Base-by-base conservation (phyloP, 345 rosid genomes). In the Nasturtium officinale region DNA sequence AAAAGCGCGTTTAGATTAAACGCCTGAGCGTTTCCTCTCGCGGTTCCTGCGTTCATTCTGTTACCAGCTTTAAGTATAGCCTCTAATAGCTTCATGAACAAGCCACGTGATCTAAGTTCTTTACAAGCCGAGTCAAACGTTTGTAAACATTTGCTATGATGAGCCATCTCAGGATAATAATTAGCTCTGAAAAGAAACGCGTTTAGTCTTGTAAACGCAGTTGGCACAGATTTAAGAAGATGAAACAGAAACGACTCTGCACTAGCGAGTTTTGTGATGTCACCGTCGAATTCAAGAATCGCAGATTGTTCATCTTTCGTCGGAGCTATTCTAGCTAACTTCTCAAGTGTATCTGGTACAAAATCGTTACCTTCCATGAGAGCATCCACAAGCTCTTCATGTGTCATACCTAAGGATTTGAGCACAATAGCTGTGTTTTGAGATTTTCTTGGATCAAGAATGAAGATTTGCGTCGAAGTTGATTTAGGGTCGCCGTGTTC, bases 11-110 rank as follows among this genome's bases (percentile, higher is more conserved):
- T 84, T 16, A 91, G 88, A 26, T 88, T 82, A 77, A 91, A 95
- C 16, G 97, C 99, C 35, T 83, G 90, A 2, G 99, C 99, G 71
- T 91, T 83, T 20, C 97, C 99, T 78, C 99, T 68, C 9, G 90
- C 73, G 17, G 97, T 95, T 48, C 99, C 96, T 0, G 90, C 93
- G 71, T 91, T 95, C 99, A 95, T 95, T 4, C 97, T 79, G 54
- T 95, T 91, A 0, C 99, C 99, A 13, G 97, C 93, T 83, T 95
- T 91, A 6, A 95, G 91, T 53, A 95, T 79, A 2, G 99, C 99
- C 58, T 95, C 99, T 6, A 95, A 72, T 20, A 95, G 93, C 79
- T 91, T 95, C 48, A 88, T 69, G 6, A 95, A 95, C 16, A 95
- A 75, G n/a, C 96, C 88, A 13, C 85, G 82, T n/a, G 79, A 81